Evolutionary conservation across 495 filamentous ascomycete species (phyloP).

Genomic region (Geoglossum glabrum): DNA sequence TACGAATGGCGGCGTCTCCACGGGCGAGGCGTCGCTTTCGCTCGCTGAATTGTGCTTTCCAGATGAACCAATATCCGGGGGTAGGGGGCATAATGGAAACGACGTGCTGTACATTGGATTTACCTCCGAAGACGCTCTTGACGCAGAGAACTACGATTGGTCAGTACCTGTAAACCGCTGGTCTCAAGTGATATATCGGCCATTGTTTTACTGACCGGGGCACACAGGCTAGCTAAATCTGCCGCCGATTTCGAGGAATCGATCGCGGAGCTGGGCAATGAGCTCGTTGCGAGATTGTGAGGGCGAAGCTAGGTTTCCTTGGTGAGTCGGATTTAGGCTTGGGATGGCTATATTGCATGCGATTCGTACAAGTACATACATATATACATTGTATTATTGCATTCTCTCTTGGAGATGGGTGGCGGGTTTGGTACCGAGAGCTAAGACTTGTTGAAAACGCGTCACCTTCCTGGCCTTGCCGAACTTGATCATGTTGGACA

Average conservation of each 20-base stretch:
- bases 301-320: background rate
- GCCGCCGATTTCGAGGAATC: background rate
- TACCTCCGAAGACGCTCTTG: conserved; percentile 20
- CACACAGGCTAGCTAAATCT: background rate
- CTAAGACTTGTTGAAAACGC: too few species aligned
- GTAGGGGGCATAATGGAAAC: conserved; percentile 28
- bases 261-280: background rate
- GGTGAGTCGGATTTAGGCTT: too few species aligned
- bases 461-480: too few species aligned
- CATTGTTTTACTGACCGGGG: background rate
- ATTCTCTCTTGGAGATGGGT: too few species aligned
- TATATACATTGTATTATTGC: too few species aligned
- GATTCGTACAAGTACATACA: too few species aligned
- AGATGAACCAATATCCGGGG: conserved; percentile 21
- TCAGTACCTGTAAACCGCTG: background rate
- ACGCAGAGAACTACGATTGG: background rate
- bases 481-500: too few species aligned
- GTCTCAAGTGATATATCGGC: background rate
- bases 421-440: too few species aligned
- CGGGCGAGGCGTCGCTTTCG: conserved; percentile 37
- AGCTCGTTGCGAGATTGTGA: background rate
- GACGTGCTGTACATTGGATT: conserved; percentile 40
- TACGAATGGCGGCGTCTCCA: conserved; percentile 31
- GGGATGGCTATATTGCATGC: too few species aligned
- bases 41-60: conserved; percentile 38